Evolutionary conservation across 2,329 filamentous ascomycete species (phyloP).

Genomic region (Drechmeria coniospora): DNA sequence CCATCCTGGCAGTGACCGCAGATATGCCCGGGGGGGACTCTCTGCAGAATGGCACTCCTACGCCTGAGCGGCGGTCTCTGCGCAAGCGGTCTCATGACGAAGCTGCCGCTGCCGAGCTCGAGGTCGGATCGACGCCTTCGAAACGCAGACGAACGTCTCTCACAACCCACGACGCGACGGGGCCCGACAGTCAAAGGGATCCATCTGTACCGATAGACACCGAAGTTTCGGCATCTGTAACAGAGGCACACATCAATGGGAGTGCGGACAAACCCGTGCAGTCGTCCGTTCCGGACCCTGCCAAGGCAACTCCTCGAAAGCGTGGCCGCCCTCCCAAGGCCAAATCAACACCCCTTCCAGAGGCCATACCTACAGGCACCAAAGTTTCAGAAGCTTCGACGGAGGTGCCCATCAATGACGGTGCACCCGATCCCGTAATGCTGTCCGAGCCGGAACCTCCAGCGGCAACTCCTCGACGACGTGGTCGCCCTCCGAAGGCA

Average conservation of each 20-base stretch:
- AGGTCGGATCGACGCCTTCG: slow-evolving; percentile 14
- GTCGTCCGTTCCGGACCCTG: slow-evolving; percentile 1
- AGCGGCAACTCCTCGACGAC: slow-evolving; percentile 14
- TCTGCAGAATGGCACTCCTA: not conserved
- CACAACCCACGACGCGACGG: too few relatives aligned
- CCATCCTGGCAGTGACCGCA: not conserved
- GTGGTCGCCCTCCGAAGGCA: slow-evolving; percentile 15
- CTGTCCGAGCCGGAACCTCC: slow-evolving; percentile 6
- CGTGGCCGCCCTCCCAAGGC: slow-evolving; percentile 12
- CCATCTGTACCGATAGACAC: slow-evolving; percentile 1
- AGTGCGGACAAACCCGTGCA: not conserved
- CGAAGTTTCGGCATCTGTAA: slow-evolving; percentile 1
- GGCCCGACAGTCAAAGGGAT: too few relatives aligned
- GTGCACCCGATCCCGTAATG: not conserved
- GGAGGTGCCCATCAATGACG: slow-evolving; percentile 2
- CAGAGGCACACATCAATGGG: slow-evolving; percentile 2
- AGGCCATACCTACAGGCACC: slow-evolving; percentile 1
- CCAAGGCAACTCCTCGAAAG: slow-evolving; percentile 15
- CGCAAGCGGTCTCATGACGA: slow-evolving; percentile 12
- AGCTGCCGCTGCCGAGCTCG: slow-evolving; percentile 11
- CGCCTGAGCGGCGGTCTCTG: slow-evolving; percentile 1
- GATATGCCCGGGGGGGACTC: slow-evolving; percentile 4
- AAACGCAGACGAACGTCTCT: slow-evolving; percentile 17
- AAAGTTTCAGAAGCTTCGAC: slow-evolving; percentile 1
- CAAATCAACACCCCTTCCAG: too few relatives aligned